Evolutionary conservation across 176 grass and related monocot species (phyloP).

Genomic region (Hsuehochloa calcarea): DNA sequence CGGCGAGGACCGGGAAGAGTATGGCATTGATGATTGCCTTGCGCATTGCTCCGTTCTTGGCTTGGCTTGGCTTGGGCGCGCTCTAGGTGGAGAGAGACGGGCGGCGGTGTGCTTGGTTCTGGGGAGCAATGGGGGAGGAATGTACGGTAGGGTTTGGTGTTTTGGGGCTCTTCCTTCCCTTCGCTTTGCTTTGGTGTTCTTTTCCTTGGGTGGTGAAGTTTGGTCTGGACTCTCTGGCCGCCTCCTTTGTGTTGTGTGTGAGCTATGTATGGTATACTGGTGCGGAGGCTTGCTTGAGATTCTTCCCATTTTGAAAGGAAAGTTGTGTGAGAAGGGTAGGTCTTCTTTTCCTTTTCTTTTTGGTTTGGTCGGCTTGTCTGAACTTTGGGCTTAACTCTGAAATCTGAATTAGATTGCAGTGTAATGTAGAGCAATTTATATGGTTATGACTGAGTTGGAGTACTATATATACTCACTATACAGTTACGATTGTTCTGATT

Average conservation of each 20-base stretch:
- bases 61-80: not conserved
- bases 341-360: not conserved
- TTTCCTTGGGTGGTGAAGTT: conserved; percentile 21
- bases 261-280: not conserved
- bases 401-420: not conserved
- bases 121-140: not conserved
- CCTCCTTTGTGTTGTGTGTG: not conserved
- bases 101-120: conserved; percentile 1
- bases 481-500: not conserved
- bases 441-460: not conserved
- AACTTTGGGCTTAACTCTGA: not conserved
- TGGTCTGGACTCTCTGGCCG: not conserved
- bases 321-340: not conserved
- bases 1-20: conserved; percentile 38
- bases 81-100: not conserved
- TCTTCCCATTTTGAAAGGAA: not conserved
- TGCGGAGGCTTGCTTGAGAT: conserved; percentile 3
- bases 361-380: not conserved
- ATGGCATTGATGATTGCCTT: conserved; percentile 37
- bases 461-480: not conserved
- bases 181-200: conserved; percentile 13
- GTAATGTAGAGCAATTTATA: not conserved
- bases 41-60: conserved; percentile 37
- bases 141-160: conserved; percentile 46
- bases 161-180: conserved; percentile 4